Base-by-base conservation (phyloP, 208 protist genomes). In the Trypanosomatidae sp. region DNA sequence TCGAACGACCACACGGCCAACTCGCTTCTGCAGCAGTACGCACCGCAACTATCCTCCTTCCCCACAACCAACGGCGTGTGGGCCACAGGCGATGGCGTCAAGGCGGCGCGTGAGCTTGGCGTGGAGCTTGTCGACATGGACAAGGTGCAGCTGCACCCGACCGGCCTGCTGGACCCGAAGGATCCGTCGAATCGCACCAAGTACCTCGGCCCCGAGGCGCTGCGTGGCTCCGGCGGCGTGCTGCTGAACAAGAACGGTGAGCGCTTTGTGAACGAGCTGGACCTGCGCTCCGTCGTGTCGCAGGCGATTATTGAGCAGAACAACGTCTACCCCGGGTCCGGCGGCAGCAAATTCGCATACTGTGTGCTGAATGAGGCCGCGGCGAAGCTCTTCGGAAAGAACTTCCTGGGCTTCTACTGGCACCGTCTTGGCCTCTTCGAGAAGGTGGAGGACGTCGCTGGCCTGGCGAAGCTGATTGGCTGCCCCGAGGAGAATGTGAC, bases 81-180 rank as follows among this genome's bases (percentile, higher is more conserved):
- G 74, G 84, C 91, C 49, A 92, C 47, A 28, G 93, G 93, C 71
- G 91, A 96, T 66, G 91, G 91, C 56, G 88, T 95, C 3, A 93
- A 92, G 79, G 84, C 88, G 60, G 90, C 88, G 2, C 76, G 80
- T 43, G 64, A 84, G 33, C 72, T 97, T 50, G 92, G 91, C 44
- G 95, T 83, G 13, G 74, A 73, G n/a, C 76, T 96, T 55, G 87
- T 98, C 33, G 90, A 98, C 76, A 97, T 98, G 93, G 95, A 98
- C 80, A 88, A 98, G 80, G 92, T 98, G 64, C 92, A 97, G 78
- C 81, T 99, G 17, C 98, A 99, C 74, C 98, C 98, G n/a, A 99
- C 98, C 36, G 95, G 93, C 28, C 95, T 99, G 36, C 65, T 99
- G 19, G 83, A 99, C 76, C 95, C 96, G 10, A 91, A 89, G 58